These are phyloP conservation scores for Capsicum baccatum DNA, from an alignment of 257 asterid genomes.

Conservation along the genomic window DNA sequence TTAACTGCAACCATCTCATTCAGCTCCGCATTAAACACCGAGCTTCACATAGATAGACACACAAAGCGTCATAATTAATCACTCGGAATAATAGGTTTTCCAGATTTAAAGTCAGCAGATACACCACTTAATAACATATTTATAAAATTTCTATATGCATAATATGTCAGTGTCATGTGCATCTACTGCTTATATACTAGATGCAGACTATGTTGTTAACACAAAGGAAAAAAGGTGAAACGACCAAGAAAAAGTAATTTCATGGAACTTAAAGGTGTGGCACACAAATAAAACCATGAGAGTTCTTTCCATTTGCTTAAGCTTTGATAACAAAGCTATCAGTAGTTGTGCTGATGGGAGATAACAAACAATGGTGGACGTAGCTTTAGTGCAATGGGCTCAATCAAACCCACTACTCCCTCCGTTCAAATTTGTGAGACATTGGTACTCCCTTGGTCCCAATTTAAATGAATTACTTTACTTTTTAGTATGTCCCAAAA, in stretches of 20 bases:
- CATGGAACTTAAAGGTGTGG: background rate
- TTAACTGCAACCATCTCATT: conserved; percentile 97
- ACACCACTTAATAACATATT: background rate
- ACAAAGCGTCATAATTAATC: background rate
- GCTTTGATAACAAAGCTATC: background rate
- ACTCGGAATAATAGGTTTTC: background rate
- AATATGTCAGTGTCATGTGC: background rate
- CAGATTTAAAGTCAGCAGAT: background rate
- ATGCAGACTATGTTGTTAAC: background rate
- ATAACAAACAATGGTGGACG: background rate
- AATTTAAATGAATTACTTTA: background rate
- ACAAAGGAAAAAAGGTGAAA: background rate
- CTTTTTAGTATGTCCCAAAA: background rate
- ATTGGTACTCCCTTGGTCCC: no score
- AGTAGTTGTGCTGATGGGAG: background rate
- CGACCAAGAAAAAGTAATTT: background rate
- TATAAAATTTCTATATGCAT: background rate
- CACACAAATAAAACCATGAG: background rate
- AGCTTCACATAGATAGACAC: conserved; percentile 52
- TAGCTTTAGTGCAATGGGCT: background rate
- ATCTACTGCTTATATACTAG: background rate
- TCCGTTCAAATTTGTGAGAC: no score
- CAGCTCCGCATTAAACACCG: conserved; percentile 77
- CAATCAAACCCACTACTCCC: background rate
- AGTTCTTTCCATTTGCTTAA: background rate